phyloP scores from a whole-genome alignment of 306 rosid species.

The Cicer pinnatifidum region DNA sequence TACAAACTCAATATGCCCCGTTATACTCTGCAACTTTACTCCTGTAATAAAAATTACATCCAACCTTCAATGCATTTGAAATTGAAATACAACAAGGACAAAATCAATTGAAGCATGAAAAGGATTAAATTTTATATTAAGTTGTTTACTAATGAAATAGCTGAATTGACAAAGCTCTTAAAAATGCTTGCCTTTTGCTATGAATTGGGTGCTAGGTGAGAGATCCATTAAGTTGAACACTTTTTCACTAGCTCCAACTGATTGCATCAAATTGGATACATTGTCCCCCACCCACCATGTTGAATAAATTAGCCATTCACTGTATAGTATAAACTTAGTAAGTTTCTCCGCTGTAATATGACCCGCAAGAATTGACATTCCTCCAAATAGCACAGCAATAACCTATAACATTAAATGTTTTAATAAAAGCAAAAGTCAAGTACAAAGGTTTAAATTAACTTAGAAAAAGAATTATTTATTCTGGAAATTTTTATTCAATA shows the following conservation, averaged over 20 bases:
- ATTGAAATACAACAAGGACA: conserved; percentile 12
- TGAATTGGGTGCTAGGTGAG: conserved; percentile 79
- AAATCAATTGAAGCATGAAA: conserved; percentile 33
- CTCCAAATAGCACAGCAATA: conserved; percentile 87
- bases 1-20: conserved; percentile 70
- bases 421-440: conserved; percentile 50
- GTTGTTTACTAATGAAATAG: conserved; percentile 38
- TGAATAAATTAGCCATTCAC: conserved; percentile 95
- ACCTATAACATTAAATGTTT: conserved; percentile 58
- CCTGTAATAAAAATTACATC: conserved; percentile 59
- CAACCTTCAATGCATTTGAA: conserved; percentile 39
- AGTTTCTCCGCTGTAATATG: conserved; percentile 89
- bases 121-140: conserved; percentile 30
- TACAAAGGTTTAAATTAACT: conserved; percentile 34
- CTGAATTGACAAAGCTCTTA: conserved; percentile 30
- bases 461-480: conserved; percentile 17
- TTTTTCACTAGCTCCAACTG: conserved; percentile 98
- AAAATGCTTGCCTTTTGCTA: conserved; percentile 66
- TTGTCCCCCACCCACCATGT: conserved; percentile 99
- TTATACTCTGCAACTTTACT: conserved; percentile 60
- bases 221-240: conserved; percentile 96
- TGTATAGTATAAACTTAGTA: conserved; percentile 88
- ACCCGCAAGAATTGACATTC: conserved; percentile 86
- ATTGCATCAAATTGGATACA: conserved; percentile 90
- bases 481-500: conserved; percentile 16